Percentiles rank a stretch among this genome's conserved stretches.
Evolutionary conservation across 2,329 filamentous ascomycete species (phyloP).

Genomic region (Aspergillus hortae): DNA sequence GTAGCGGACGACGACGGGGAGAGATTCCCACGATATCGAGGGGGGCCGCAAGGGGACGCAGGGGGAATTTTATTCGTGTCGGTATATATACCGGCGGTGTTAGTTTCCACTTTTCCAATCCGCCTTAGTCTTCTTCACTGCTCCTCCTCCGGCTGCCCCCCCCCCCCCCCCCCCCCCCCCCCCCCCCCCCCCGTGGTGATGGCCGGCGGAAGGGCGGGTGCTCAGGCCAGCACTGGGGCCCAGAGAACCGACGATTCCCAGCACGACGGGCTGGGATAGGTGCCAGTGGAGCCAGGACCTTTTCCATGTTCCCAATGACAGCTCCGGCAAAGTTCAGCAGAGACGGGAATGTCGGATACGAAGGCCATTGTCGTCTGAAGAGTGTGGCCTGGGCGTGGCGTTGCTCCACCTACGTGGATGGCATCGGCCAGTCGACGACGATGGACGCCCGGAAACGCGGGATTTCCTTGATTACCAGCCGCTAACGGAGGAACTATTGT

Average conservation of each 20-base stretch:
- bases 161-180: too few species aligned
- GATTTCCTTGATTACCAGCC: not conserved
- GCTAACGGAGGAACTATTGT: not conserved
- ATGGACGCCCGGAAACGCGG: not conserved
- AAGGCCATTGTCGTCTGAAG: not conserved
- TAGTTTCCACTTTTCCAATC: too few species aligned
- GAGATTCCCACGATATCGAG: not conserved
- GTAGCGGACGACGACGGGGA: not conserved
- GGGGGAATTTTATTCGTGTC: not conserved
- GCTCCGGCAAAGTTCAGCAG: not conserved
- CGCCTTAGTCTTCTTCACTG: too few species aligned
- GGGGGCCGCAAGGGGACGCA: not conserved
- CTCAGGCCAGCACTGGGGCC: not conserved
- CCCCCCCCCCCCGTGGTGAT: too few species aligned
- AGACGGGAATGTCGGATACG: not conserved
- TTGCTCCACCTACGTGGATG: not conserved
- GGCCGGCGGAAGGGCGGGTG: too few species aligned
- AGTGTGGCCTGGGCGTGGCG: not conserved
- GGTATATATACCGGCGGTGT: not conserved
- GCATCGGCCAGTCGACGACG: not conserved
- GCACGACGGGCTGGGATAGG: not conserved
- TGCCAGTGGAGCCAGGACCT: not conserved
- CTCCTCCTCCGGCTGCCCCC: too few species aligned
- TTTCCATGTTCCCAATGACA: slow-evolving; percentile 1
- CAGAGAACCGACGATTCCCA: not conserved